A percentile compares a stretch with the other conserved stretches of the same genome.
Conservation (phyloP, 345 rosid species). For the Hypericum perforatum region DNA sequence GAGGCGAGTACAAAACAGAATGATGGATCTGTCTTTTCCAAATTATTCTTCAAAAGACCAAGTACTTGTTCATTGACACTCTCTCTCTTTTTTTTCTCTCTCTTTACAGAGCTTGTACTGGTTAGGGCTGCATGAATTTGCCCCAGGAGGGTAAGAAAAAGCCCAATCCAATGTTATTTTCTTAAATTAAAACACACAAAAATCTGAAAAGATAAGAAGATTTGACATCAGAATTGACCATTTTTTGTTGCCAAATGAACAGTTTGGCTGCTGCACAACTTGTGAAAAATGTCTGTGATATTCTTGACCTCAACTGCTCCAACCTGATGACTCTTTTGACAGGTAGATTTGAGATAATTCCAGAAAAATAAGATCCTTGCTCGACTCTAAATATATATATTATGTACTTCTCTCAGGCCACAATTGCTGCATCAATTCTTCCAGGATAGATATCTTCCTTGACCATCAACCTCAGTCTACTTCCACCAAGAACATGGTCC, state of each 20-base stretch:
- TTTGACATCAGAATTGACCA: too few relatives aligned
- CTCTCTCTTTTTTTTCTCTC: neutral
- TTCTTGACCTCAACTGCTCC: constrained; percentile 18
- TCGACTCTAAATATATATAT: neutral
- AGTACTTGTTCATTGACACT: too few relatives aligned
- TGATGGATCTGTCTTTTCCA: too few relatives aligned
- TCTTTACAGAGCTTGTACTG: constrained; percentile 28
- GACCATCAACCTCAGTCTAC: constrained; percentile 28
- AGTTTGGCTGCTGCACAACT: constrained; percentile 23
- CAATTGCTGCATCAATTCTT: constrained; percentile 29
- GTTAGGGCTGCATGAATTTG: constrained; percentile 32
- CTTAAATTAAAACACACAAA: neutral
- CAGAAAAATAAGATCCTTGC: too few relatives aligned
- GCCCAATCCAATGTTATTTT: neutral
- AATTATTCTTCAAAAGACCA: too few relatives aligned
- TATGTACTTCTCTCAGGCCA: constrained; percentile 11
- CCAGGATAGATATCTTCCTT: constrained; percentile 12
- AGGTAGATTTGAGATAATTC: constrained; percentile 11
- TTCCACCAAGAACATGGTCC: constrained; percentile 30
- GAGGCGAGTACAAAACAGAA: too few relatives aligned
- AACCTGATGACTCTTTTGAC: constrained; percentile 20
- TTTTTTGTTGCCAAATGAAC: constrained; percentile 8
- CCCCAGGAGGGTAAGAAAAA: constrained; percentile 27
- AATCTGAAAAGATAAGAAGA: too few relatives aligned
- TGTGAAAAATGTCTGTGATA: constrained; percentile 14